A percentile compares a stretch with the other conserved stretches of the same genome.
Conservation (phyloP, 2,329 filamentous ascomycete species). For the Fusarium sp. region DNA sequence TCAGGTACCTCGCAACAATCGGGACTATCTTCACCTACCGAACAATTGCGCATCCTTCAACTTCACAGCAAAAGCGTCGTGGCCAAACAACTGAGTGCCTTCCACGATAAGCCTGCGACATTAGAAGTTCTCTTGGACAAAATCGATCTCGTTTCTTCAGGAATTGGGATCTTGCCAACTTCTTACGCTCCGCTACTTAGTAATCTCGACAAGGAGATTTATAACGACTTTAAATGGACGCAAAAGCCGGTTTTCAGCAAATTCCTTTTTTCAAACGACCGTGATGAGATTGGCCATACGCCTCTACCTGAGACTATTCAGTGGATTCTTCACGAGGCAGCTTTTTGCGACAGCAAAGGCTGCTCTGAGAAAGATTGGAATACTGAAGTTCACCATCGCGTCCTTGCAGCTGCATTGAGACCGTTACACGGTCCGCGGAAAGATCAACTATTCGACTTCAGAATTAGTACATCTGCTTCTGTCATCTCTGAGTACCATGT, state of each 20-base stretch:
- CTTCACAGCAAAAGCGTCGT: not conserved
- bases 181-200: not conserved
- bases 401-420: conserved; percentile 18
- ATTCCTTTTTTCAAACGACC: conserved; percentile 5
- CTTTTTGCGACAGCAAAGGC: conserved; percentile 1
- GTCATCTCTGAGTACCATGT: conserved; percentile 15
- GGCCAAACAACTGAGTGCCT: not conserved
- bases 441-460: conserved; percentile 11
- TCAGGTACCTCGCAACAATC: not conserved
- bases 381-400: conserved; percentile 15
- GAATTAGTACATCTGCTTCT: conserved; percentile 7
- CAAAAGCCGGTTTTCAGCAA: not conserved
- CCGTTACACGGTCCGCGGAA: not conserved
- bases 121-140: not conserved
- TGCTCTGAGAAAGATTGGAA: conserved; percentile 18
- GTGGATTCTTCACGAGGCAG: conserved; percentile 16
- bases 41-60: not conserved
- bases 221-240: conserved; percentile 22
- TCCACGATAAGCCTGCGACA: not conserved
- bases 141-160: not conserved
- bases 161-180: not conserved
- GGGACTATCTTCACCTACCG: not conserved
- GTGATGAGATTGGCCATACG: conserved; percentile 1
- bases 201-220: not conserved
- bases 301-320: conserved; percentile 1